Percentiles rank a stretch among this genome's conserved stretches.
phyloP scores from a whole-genome alignment of 371 early-diverging fungal genomes.

The Syncephalastrum racemosum region DNA sequence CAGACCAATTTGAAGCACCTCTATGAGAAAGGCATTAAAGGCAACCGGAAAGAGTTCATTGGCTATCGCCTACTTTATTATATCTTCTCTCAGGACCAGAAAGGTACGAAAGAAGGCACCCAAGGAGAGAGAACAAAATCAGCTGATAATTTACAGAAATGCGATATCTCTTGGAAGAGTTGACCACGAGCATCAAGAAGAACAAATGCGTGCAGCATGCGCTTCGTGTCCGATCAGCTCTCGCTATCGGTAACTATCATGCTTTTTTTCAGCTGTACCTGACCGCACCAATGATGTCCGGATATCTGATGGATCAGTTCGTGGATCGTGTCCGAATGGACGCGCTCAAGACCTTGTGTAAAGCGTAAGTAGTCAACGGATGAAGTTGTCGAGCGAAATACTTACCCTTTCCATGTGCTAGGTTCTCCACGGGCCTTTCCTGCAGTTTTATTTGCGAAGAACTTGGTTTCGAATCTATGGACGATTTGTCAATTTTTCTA shows the following conservation, averaged over 20 bases:
- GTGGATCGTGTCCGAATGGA: slow-evolving; percentile 79
- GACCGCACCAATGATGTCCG: slow-evolving; percentile 81
- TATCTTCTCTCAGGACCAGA: slow-evolving; percentile 81
- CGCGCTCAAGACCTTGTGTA: slow-evolving; percentile 65
- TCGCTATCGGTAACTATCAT: slow-evolving; percentile 82
- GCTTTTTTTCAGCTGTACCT: slow-evolving; percentile 77
- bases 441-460: slow-evolving; percentile 41
- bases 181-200: slow-evolving; percentile 10
- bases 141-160: too few species aligned
- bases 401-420: slow-evolving; percentile 15
- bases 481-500: slow-evolving; percentile 42
- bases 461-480: slow-evolving; percentile 41
- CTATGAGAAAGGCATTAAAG: slow-evolving; percentile 68
- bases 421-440: slow-evolving; percentile 52
- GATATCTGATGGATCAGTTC: slow-evolving; percentile 88
- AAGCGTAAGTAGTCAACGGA: slow-evolving; percentile 53
- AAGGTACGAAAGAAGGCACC: slow-evolving; percentile 51
- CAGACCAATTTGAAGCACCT: slow-evolving; percentile 89
- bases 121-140: neutral
- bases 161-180: too few species aligned
- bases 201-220: slow-evolving; percentile 15
- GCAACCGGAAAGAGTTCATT: slow-evolving; percentile 80
- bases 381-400: neutral
- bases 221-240: slow-evolving; percentile 36
- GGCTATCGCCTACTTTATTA: slow-evolving; percentile 92